A percentile compares a stretch with the other conserved stretches of the same genome.
Conservation (phyloP, 2,329 filamentous ascomycete genomes). For the Dactylonectria macrodidyma region DNA sequence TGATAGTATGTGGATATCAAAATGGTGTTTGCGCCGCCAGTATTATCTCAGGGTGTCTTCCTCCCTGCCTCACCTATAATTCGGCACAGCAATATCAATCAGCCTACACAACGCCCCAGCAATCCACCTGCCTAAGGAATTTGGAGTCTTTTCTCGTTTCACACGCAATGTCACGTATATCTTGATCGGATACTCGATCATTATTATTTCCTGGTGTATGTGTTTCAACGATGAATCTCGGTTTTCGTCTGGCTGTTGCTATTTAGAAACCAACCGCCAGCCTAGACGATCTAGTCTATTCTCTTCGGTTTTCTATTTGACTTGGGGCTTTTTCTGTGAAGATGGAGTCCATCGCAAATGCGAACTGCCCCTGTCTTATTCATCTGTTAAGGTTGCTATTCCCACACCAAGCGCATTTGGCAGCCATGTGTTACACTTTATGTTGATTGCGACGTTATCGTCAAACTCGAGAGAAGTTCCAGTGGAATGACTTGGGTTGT, state of each 20-base stretch:
- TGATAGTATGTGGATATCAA: too few relatives aligned
- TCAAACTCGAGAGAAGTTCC: background rate
- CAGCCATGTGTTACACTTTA: background rate
- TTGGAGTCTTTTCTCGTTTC: background rate
- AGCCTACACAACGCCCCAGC: background rate
- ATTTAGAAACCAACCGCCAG: background rate
- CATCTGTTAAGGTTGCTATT: background rate
- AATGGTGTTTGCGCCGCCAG: too few relatives aligned
- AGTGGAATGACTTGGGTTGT: background rate
- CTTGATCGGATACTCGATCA: background rate
- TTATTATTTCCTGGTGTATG: background rate
- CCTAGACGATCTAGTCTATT: background rate
- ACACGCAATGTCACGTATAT: background rate
- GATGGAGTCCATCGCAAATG: background rate
- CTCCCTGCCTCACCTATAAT: background rate
- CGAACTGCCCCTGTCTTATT: background rate
- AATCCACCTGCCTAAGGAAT: background rate
- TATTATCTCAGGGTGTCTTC: background rate
- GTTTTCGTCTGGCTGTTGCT: background rate
- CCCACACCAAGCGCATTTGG: background rate
- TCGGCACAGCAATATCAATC: background rate
- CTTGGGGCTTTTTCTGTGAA: background rate
- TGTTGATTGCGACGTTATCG: constrained; percentile 7
- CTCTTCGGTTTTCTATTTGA: background rate
- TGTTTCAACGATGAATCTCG: background rate